phyloP scores from a whole-genome alignment of 2,329 filamentous ascomycete genomes.

The Daldinia sp. region DNA sequence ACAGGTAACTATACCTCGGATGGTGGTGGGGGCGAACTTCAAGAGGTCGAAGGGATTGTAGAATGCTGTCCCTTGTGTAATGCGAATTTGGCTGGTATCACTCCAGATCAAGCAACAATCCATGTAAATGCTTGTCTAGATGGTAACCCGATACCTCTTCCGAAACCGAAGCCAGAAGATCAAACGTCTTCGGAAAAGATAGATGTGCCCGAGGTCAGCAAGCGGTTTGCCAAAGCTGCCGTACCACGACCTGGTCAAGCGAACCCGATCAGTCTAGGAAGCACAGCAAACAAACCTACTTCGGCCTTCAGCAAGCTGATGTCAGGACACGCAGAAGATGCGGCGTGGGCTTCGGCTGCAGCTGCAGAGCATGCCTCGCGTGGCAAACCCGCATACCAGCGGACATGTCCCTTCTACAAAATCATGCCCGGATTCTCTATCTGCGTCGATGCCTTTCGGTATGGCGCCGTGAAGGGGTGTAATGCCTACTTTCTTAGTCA shows the following conservation, averaged over 20 bases:
- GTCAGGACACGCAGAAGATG: slow-evolving; percentile 89
- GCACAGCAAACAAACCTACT: slow-evolving; percentile 54
- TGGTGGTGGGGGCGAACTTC: slow-evolving; percentile 50
- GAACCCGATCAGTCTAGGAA: slow-evolving; percentile 76
- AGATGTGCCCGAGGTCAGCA: slow-evolving; percentile 59
- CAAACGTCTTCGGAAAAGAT: slow-evolving; percentile 48
- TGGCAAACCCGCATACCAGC: slow-evolving; percentile 86
- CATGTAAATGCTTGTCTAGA: slow-evolving; percentile 97
- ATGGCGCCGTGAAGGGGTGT: slow-evolving; percentile 91
- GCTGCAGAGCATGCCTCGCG: slow-evolving; percentile 81
- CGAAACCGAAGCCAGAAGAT: slow-evolving; percentile 41
- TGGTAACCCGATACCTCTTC: slow-evolving; percentile 75
- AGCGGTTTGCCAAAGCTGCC: slow-evolving; percentile 74
- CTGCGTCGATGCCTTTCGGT: slow-evolving; percentile 95
- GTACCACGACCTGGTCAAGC: slow-evolving; percentile 83
- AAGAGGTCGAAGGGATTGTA: slow-evolving; percentile 51
- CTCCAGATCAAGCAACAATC: slow-evolving; percentile 75
- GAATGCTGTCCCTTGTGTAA: slow-evolving; percentile 82
- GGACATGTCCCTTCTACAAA: slow-evolving; percentile 98
- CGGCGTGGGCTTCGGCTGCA: slow-evolving; percentile 89
- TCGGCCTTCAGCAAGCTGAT: slow-evolving; percentile 95
- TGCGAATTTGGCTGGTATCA: slow-evolving; percentile 69
- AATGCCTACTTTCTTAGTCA: slow-evolving; percentile 97
- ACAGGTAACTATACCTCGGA: slow-evolving; percentile 57
- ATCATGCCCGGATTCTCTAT: slow-evolving; percentile 94